Base-by-base conservation (phyloP, 139 green algal genomes). In the Asterochloris erici region DNA sequence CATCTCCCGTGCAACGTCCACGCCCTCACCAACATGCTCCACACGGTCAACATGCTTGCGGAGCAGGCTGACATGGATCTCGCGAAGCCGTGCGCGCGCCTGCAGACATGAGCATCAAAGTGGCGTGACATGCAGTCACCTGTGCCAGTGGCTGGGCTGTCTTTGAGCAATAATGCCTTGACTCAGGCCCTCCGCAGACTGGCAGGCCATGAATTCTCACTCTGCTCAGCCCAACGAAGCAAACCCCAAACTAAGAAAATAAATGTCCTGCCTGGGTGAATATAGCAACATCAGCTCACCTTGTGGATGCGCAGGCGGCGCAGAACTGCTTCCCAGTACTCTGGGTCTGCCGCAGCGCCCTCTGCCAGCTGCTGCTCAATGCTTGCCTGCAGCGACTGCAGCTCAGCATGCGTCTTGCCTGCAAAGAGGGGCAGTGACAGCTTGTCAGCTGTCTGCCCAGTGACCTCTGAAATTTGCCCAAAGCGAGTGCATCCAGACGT, bases 281-380 rank as follows among this genome's bases (percentile, higher is more conserved):
- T 12, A 14, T 12, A 54, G 28, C 73, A 80, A 77, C 60, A 84
- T n/a, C 38, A 54, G 38, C 38, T 6, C 38, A 54, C 76, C 79
- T 88, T 87, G 68, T 86, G 47, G 69, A 94, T 77, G 27, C 61
- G 68, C 77, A 96, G 85, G 23, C 91, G 81, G 71, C 83, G 85
- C 60, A 94, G 89, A 74, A 97, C 93, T 12, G 88, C 89, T 29
- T 92, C 83, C 90, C 91, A 96, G 90, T 96, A 98, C 85, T 97
- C 94, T 9, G 89, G 88, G 85, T 94, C 91, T 0, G 82, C 84
- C 0, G 84, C 86, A 23, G 73, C 69, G 10, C 88, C 88, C 27
- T 28, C 78, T 61, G 91, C 79, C 78, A 94, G 84, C 79, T 85
- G 77, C n/a, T 82, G 69, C 68, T 86, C 28, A 73, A 94, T 91